A percentile compares a stretch with the other conserved stretches of the same genome.
Conservation (phyloP, 768 basidiomycete genomes). For the Phlegmacium glaucopus region DNA sequence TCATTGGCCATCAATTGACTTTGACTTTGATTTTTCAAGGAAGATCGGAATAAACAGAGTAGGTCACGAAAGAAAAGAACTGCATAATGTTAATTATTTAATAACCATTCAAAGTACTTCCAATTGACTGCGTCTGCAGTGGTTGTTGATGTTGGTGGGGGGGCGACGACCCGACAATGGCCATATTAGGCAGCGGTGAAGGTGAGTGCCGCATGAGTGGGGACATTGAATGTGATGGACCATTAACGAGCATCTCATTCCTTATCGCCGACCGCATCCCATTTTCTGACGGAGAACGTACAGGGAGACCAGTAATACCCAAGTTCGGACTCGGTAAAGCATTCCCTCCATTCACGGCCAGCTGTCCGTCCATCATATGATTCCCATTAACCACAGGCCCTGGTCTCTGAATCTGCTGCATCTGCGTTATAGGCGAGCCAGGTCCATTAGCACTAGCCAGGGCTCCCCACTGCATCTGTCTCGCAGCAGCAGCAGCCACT, state of each 20-base stretch:
- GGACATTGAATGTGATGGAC: slow-evolving; percentile 43
- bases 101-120: slow-evolving; percentile 51
- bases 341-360: not conserved
- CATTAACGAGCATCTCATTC: slow-evolving; percentile 32
- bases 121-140: slow-evolving; percentile 33
- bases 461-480: slow-evolving; percentile 36
- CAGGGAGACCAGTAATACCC: slow-evolving; percentile 30
- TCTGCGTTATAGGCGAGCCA: slow-evolving; percentile 10
- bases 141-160: slow-evolving; percentile 51
- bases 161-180: slow-evolving; percentile 43
- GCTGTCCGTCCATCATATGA: slow-evolving; percentile 18
- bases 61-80: no score
- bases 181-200: slow-evolving; percentile 46
- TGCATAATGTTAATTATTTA: slow-evolving; percentile 14
- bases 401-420: slow-evolving; percentile 29
- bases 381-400: slow-evolving; percentile 29
- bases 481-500: slow-evolving; percentile 11
- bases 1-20: no score
- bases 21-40: no score
- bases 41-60: no score
- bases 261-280: slow-evolving; percentile 46
- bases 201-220: slow-evolving; percentile 45
- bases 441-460: no score
- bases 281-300: slow-evolving; percentile 54
- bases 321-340: slow-evolving; percentile 28